Base-by-base conservation (phyloP, 768 basidiomycete genomes). In the Suillus subluteus region DNA sequence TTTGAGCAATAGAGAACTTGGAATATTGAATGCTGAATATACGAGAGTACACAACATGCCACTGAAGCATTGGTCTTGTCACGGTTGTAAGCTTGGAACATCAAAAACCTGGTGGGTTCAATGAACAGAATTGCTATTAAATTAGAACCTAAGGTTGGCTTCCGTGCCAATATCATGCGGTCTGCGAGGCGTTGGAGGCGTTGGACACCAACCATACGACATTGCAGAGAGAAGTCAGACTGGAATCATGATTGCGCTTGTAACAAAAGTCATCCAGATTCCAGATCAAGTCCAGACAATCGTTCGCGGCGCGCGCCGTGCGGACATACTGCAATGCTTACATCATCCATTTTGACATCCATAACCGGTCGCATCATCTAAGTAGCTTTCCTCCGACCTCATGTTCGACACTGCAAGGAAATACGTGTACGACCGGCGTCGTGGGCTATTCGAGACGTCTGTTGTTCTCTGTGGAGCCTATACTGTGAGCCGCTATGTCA, bases 381-480 rank as follows among this genome's bases (percentile, higher is more conserved):
- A 48, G n/a, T 23, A 4, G 7, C 23, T 52, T 52, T 15, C 50
- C 59, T 61, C 12, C 16, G 32, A 32, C 59, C 41, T 43, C 43
- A 87, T 88, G 87, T 71, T 87, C 52, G 67, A 78, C 61, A 71
- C 78, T 46, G 69, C 87, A 30, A 78, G 78, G 62, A 79, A 77
- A 59, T 89, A 84, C 75, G 71, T 89, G 65, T 80, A 80, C 66
- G 80, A 86, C 38, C 82, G 86, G 12, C 80, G 86, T 48, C 70
- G 71, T 2, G 81, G 81, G 0, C 59, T 92, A 38, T 65, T 80
- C 4, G 86, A 86, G 72, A 79, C 84, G 6, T 85, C 82, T 0
- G 82, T 82, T 3, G 79, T 89, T 56, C 76, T 80, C 38, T 90
- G 89, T 6, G 88, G 87, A 6, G 78, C 86, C 38, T 96, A 95